A percentile compares a stretch with the other conserved stretches of the same genome.
phyloP scores from a whole-genome alignment of 495 filamentous ascomycete genomes.

The Penicillium psychrofluorescens region DNA sequence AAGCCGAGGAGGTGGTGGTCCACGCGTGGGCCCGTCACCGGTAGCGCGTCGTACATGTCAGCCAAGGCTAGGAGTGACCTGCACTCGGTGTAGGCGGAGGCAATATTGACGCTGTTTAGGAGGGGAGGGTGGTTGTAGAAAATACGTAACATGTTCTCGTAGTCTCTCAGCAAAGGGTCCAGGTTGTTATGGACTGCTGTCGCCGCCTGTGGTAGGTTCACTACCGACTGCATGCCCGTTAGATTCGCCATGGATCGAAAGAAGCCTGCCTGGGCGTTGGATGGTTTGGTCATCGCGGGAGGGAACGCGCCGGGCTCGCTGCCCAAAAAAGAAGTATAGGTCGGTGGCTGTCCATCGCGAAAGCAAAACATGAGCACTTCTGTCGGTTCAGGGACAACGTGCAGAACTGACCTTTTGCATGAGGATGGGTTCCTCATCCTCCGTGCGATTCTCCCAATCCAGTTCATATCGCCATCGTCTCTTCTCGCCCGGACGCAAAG shows the following conservation, averaged over 20 bases:
- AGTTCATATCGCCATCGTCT: slow-evolving; percentile 82
- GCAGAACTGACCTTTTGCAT: slow-evolving; percentile 59
- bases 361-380: neutral
- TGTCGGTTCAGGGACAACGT: slow-evolving; percentile 1
- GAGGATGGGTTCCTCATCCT: slow-evolving; percentile 79
- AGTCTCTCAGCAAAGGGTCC: slow-evolving; percentile 70
- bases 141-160: slow-evolving; percentile 86
- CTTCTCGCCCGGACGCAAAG: slow-evolving; percentile 32
- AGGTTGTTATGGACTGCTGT: slow-evolving; percentile 41
- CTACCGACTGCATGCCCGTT: slow-evolving; percentile 48
- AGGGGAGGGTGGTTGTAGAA: slow-evolving; percentile 86
- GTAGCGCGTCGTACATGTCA: slow-evolving; percentile 85
- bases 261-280: slow-evolving; percentile 53
- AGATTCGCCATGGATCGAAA: slow-evolving; percentile 82
- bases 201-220: slow-evolving; percentile 30
- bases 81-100: slow-evolving; percentile 85
- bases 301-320: slow-evolving; percentile 40
- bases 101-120: slow-evolving; percentile 78
- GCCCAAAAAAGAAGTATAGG: slow-evolving; percentile 41
- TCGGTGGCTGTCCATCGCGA: slow-evolving; percentile 26
- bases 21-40: slow-evolving; percentile 80
- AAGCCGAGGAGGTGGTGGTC: slow-evolving; percentile 91
- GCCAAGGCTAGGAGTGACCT: slow-evolving; percentile 77
- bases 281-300: slow-evolving; percentile 46
- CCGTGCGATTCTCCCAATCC: slow-evolving; percentile 62